Evolutionary conservation across 768 basidiomycete species (phyloP).

Genomic region (Stropharia rugosoannulata): DNA sequence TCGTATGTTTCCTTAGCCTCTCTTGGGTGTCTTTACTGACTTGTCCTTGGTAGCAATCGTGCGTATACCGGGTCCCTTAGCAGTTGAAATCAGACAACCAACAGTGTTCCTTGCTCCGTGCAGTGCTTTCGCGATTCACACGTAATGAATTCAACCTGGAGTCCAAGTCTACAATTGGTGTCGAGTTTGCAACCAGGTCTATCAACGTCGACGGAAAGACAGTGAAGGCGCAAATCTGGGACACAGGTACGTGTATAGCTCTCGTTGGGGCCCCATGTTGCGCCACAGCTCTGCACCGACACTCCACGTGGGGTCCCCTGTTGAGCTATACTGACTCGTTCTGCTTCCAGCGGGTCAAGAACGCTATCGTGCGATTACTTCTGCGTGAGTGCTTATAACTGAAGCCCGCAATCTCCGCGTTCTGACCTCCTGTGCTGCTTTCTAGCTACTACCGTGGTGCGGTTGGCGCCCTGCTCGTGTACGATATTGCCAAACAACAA

Average conservation of each 20-base stretch:
- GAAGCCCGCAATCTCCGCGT: background rate
- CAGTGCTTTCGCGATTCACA: slow-evolving; percentile 99
- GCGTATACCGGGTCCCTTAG: slow-evolving; percentile 25
- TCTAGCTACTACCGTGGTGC: slow-evolving; percentile 95
- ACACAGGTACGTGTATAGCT: slow-evolving; percentile 73
- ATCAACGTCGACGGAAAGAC: slow-evolving; percentile 96
- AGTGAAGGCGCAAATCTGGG: slow-evolving; percentile 99
- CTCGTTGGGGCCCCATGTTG: slow-evolving; percentile 8
- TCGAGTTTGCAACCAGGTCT: slow-evolving; percentile 96
- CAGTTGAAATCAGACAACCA: slow-evolving; percentile 1
- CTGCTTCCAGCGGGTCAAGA: slow-evolving; percentile 83
- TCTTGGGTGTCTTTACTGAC: slow-evolving; percentile 6
- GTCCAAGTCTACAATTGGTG: slow-evolving; percentile 98
- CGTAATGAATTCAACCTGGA: slow-evolving; percentile 99
- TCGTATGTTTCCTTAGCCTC: slow-evolving; percentile 66
- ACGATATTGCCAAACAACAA: slow-evolving; percentile 92
- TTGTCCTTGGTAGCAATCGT: slow-evolving; percentile 54
- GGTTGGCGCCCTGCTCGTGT: slow-evolving; percentile 88
- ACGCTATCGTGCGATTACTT: slow-evolving; percentile 96
- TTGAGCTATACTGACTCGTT: slow-evolving; percentile 3
- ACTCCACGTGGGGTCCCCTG: background rate
- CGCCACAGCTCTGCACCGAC: background rate
- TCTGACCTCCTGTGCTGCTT: slow-evolving; percentile 3
- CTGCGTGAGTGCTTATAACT: slow-evolving; percentile 62
- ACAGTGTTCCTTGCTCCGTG: slow-evolving; percentile 3